phyloP scores from a whole-genome alignment of 495 filamentous ascomycete genomes.

The Astrothelium subdiscretum region DNA sequence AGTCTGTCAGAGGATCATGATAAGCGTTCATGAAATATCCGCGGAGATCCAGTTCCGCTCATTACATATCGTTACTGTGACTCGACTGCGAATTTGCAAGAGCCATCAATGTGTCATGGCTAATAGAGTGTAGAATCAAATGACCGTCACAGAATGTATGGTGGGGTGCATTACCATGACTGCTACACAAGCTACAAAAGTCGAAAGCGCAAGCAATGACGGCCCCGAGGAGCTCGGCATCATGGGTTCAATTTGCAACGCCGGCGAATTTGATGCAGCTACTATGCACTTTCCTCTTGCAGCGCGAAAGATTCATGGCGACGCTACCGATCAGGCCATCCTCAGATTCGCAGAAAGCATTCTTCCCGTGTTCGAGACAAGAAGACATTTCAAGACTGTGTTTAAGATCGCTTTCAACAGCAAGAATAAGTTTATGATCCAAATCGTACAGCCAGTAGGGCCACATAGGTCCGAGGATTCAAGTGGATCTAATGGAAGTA shows the following conservation, averaged over 20 bases:
- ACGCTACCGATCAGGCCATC: constrained; percentile 62
- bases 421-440: constrained; percentile 68
- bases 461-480: too few relatives aligned
- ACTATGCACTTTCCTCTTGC: constrained; percentile 40
- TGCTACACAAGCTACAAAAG: constrained; percentile 1
- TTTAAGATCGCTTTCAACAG: constrained; percentile 65
- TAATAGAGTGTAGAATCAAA: constrained; percentile 37
- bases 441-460: constrained; percentile 1
- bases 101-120: neutral
- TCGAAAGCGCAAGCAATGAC: constrained; percentile 7
- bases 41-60: too few relatives aligned
- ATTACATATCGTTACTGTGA: neutral
- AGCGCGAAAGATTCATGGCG: constrained; percentile 51
- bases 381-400: constrained; percentile 41
- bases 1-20: too few relatives aligned
- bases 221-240: constrained; percentile 14
- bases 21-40: too few relatives aligned
- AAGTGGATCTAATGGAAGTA: neutral
- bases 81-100: neutral
- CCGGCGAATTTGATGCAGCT: constrained; percentile 54
- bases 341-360: constrained; percentile 53
- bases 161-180: constrained; percentile 28
- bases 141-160: constrained; percentile 46
- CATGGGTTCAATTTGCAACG: constrained; percentile 54
- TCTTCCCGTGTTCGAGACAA: constrained; percentile 37